Percentiles rank a stretch among this genome's conserved stretches.
phyloP scores from a whole-genome alignment of 148 eudicot species.

The Camellia sinensis region DNA sequence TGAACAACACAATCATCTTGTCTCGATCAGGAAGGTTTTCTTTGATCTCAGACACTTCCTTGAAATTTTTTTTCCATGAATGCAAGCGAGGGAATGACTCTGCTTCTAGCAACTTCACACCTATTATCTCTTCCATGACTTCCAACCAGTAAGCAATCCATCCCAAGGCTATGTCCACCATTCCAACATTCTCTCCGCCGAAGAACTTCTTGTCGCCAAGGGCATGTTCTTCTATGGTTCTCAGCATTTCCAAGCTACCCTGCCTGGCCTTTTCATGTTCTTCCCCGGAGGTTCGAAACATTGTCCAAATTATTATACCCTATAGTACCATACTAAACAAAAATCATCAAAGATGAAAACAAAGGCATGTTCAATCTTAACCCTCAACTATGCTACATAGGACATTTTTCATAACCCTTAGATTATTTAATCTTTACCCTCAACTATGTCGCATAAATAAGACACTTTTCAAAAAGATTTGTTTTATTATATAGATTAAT shows the following conservation, averaged over 20 bases:
- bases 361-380: background rate
- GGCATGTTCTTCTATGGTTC: background rate
- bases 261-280: background rate
- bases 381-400: too few species aligned
- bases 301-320: background rate
- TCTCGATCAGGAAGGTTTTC: background rate
- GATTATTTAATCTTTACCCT: too few species aligned
- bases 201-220: background rate
- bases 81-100: background rate
- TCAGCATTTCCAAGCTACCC: background rate
- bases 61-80: background rate
- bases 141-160: background rate
- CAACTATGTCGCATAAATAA: too few species aligned
- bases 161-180: background rate
- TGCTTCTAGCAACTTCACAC: background rate
- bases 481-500: too few species aligned
- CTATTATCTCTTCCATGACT: background rate
- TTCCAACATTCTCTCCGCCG: background rate
- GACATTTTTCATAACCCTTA: too few species aligned
- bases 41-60: constrained; percentile 4
- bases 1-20: background rate
- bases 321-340: background rate
- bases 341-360: background rate
- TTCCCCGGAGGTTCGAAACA: background rate
- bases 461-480: too few species aligned